A percentile compares a stretch with the other conserved stretches of the same genome.
Evolutionary conservation across 106 monocot species (phyloP).

Genomic region (Triglochin maritima): DNA sequence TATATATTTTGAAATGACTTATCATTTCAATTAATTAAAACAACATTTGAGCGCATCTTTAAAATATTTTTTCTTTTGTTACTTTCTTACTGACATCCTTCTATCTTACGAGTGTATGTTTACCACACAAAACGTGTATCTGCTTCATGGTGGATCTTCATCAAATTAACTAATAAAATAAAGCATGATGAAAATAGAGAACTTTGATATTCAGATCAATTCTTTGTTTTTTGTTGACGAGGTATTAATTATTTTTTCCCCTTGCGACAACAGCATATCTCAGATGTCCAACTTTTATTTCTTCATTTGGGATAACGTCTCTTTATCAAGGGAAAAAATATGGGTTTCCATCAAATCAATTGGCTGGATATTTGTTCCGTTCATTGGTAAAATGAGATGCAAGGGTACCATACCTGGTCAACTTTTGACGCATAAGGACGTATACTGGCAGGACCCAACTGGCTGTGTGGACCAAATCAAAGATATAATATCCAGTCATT

Average conservation of each 20-base stretch:
- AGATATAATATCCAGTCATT: constrained; percentile 14
- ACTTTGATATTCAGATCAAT: background rate
- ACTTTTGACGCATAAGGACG: constrained; percentile 47
- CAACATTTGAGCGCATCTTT: too few relatives aligned
- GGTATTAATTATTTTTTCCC: background rate
- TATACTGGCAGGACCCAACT: constrained; percentile 87
- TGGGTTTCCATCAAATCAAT: constrained; percentile 30
- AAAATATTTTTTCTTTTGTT: too few relatives aligned
- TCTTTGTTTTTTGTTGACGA: background rate
- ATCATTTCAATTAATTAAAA: too few relatives aligned
- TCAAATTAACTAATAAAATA: too few relatives aligned
- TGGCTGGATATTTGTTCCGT: constrained; percentile 68
- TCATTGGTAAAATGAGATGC: constrained; percentile 12
- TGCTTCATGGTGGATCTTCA: too few relatives aligned
- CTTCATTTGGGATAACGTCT: constrained; percentile 40
- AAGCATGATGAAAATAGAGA: too few relatives aligned
- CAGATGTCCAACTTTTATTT: constrained; percentile 82
- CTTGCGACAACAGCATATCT: constrained; percentile 28
- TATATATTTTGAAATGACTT: too few relatives aligned
- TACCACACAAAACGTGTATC: too few relatives aligned
- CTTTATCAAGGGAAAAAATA: constrained; percentile 23
- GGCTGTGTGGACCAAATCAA: constrained; percentile 61
- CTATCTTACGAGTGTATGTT: too few relatives aligned
- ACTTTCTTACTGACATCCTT: too few relatives aligned
- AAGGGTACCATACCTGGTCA: constrained; percentile 34